A percentile compares a stretch with the other conserved stretches of the same genome.
phyloP scores from a whole-genome alignment of 495 filamentous ascomycete genomes.

The Astrocystis sublimbata region DNA sequence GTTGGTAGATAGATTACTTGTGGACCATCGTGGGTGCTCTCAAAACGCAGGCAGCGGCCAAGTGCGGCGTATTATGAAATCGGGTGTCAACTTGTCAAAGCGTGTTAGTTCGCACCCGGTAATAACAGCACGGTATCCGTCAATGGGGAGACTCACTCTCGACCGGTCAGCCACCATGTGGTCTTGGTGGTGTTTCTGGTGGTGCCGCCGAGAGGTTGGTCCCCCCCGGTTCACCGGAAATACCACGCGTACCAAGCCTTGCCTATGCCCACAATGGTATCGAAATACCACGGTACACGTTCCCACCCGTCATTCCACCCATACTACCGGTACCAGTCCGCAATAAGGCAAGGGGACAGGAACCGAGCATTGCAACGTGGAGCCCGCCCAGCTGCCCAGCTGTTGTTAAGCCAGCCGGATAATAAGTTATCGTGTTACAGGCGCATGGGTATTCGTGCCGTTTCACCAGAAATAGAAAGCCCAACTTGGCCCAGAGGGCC shows the following conservation, averaged over 20 bases:
- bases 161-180: not conserved
- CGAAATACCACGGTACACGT: not conserved
- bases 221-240: not conserved
- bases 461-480: slow-evolving; percentile 9
- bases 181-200: too few relatives aligned
- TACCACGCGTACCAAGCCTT: not conserved
- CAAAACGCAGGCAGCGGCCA: too few relatives aligned
- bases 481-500: too few relatives aligned
- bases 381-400: not conserved
- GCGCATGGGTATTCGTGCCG: not conserved
- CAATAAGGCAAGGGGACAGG: not conserved
- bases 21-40: too few relatives aligned
- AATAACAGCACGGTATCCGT: too few relatives aligned
- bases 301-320: not conserved
- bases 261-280: not conserved
- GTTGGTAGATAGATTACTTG: too few relatives aligned
- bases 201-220: not conserved
- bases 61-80: too few relatives aligned
- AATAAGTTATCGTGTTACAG: not conserved
- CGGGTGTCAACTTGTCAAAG: too few relatives aligned
- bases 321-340: slow-evolving; percentile 2
- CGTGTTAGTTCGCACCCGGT: too few relatives aligned
- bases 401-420: not conserved
- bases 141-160: not conserved
- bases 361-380: not conserved